phyloP scores from a whole-genome alignment of 805 yeast genomes.

The Ogataea angusta region DNA sequence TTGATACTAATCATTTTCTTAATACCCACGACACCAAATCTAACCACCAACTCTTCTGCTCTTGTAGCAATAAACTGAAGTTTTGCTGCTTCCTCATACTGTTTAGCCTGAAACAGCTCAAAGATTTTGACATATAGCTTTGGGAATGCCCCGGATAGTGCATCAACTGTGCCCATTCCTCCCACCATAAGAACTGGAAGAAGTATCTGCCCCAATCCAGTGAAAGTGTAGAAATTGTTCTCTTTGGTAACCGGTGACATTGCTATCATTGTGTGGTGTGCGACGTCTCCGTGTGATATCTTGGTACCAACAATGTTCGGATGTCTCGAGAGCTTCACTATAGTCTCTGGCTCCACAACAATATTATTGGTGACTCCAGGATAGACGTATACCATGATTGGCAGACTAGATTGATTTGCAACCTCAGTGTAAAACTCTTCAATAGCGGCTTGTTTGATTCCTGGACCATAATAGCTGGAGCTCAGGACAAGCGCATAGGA shows the following conservation, averaged over 20 bases:
- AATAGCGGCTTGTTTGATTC: constrained; percentile 44
- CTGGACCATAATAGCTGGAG: constrained; percentile 47
- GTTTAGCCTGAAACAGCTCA: constrained; percentile 38
- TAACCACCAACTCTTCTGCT: constrained; percentile 44
- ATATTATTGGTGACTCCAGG: constrained; percentile 47
- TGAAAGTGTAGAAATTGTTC: constrained; percentile 41
- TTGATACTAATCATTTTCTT: constrained; percentile 40
- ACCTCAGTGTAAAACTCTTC: constrained; percentile 42
- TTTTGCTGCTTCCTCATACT: constrained; percentile 38
- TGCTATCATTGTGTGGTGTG: constrained; percentile 44
- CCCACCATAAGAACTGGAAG: constrained; percentile 47
- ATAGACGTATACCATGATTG: constrained; percentile 43
- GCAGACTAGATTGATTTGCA: constrained; percentile 42
- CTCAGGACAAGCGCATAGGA: constrained; percentile 40
- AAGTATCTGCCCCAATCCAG: constrained; percentile 52
- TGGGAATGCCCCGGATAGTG: constrained; percentile 51
- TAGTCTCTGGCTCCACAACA: constrained; percentile 36
- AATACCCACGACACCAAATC: constrained; percentile 45
- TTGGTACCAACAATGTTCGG: constrained; percentile 50
- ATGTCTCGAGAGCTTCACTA: constrained; percentile 41
- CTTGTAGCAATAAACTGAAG: constrained; percentile 42
- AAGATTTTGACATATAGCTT: constrained; percentile 43
- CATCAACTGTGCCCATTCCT: constrained; percentile 51
- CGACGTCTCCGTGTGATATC: constrained; percentile 49
- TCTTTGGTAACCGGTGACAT: constrained; percentile 37